A percentile compares a stretch with the other conserved stretches of the same genome.
These are phyloP conservation scores for Talaromyces stipitatus DNA, from an alignment of 495 filamentous ascomycete genomes.

Conservation along the genomic window DNA sequence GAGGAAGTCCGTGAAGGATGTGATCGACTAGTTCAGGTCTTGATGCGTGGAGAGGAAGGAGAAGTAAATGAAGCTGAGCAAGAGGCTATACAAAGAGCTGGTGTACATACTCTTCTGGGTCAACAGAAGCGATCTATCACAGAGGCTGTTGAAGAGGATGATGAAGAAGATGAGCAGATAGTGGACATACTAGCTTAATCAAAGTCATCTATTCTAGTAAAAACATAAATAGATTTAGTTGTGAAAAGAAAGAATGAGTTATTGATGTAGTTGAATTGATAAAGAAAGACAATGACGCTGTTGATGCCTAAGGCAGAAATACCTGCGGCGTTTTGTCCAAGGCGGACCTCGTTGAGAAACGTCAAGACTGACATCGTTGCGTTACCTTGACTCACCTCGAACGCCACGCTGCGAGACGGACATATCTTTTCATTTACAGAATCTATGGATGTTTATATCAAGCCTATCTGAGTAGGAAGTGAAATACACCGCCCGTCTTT, in stretches of 20 bases:
- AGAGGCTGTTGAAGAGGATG: conserved; percentile 1
- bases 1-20: conserved; percentile 78
- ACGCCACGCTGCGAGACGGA: neutral
- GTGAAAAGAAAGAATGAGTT: neutral
- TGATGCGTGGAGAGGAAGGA: conserved; percentile 71
- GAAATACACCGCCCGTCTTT: neutral
- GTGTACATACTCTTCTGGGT: neutral
- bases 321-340: neutral
- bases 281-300: neutral
- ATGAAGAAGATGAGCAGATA: conserved; percentile 35
- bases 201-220: neutral
- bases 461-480: neutral
- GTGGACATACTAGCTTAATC: conserved; percentile 13
- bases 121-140: neutral
- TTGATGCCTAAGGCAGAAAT: neutral
- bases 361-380: neutral
- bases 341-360: neutral
- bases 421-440: neutral
- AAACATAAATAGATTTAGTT: neutral
- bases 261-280: too few relatives aligned
- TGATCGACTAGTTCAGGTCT: conserved; percentile 82
- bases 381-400: neutral
- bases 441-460: neutral
- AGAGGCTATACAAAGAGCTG: conserved; percentile 7
- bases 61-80: conserved; percentile 16